A percentile compares a stretch with the other conserved stretches of the same genome.
These are phyloP conservation scores for Fraxinus quadrangulata DNA, from an alignment of 257 asterid species.

Conservation along the genomic window DNA sequence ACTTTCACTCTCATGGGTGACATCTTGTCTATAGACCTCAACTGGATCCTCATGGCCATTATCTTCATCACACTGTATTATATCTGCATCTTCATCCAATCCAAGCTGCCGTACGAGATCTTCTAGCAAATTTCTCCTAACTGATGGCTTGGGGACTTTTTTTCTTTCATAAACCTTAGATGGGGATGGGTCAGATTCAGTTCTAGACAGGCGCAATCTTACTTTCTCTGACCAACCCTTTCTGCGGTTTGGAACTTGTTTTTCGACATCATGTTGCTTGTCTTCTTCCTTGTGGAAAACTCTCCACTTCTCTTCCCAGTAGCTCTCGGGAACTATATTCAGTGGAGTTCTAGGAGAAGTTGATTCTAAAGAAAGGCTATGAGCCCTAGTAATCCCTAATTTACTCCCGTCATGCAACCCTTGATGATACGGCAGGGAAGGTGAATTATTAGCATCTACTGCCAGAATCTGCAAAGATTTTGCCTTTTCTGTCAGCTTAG, in stretches of 20 bases:
- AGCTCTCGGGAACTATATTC: conserved; percentile 59
- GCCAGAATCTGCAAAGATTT: conserved; percentile 73
- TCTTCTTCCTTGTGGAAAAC: conserved; percentile 67
- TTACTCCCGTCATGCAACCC: conserved; percentile 44
- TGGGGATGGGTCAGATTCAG: conserved; percentile 67
- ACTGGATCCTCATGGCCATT: conserved; percentile 31
- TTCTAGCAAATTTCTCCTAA: conserved; percentile 67
- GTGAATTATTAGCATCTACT: conserved; percentile 54
- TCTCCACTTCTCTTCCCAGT: conserved; percentile 97
- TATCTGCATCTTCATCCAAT: conserved; percentile 43
- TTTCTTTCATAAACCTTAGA: conserved; percentile 40
- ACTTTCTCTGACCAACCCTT: conserved; percentile 77
- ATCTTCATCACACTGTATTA: conserved; percentile 28
- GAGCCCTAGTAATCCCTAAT: conserved; percentile 50
- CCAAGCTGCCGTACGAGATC: conserved; percentile 75
- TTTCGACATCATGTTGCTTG: conserved; percentile 33
- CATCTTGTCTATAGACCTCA: conserved; percentile 33
- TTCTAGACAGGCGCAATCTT: conserved; percentile 52
- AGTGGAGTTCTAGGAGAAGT: conserved; percentile 62
- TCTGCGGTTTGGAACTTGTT: conserved; percentile 38
- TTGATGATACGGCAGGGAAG: conserved; percentile 40
- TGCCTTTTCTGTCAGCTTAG: conserved; percentile 62
- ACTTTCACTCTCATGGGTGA: conserved; percentile 22
- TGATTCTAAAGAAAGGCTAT: conserved; percentile 62
- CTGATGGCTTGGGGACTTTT: conserved; percentile 47